A percentile compares a stretch with the other conserved stretches of the same genome.
phyloP scores from a whole-genome alignment of 345 rosid genomes.

The Geranium brycei region DNA sequence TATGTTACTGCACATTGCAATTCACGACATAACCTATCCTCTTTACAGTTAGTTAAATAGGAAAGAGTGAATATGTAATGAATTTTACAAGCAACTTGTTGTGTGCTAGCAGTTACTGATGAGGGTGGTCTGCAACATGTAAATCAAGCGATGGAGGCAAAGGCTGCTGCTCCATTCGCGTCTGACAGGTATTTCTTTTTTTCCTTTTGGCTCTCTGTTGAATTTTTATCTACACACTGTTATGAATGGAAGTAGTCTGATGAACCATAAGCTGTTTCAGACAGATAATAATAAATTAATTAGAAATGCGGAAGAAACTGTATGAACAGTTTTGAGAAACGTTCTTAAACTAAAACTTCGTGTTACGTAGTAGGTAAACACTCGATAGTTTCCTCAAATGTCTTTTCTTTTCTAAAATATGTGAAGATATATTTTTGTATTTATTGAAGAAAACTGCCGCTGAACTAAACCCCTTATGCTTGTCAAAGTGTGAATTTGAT shows the following conservation, averaged over 20 bases:
- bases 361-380: too few species aligned
- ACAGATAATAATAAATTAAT: too few species aligned
- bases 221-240: not conserved
- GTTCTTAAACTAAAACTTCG: too few species aligned
- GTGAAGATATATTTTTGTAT: too few species aligned
- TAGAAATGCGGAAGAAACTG: not conserved
- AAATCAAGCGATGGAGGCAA: conserved; percentile 71
- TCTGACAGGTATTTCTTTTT: conserved; percentile 31
- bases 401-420: too few species aligned
- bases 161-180: conserved; percentile 43
- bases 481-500: too few species aligned
- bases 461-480: too few species aligned
- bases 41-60: not conserved
- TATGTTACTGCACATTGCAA: conserved; percentile 5
- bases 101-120: conserved; percentile 55
- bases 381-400: too few species aligned
- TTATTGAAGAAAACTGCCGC: too few species aligned
- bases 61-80: conserved; percentile 1
- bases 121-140: conserved; percentile 84
- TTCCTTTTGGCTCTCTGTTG: not conserved
- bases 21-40: conserved; percentile 9
- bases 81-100: conserved; percentile 16
- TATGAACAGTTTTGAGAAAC: too few species aligned
- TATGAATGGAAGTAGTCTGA: not conserved
- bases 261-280: not conserved